Base-by-base conservation (phyloP, 768 basidiomycete genomes). In the Lactarius akahatsu region DNA sequence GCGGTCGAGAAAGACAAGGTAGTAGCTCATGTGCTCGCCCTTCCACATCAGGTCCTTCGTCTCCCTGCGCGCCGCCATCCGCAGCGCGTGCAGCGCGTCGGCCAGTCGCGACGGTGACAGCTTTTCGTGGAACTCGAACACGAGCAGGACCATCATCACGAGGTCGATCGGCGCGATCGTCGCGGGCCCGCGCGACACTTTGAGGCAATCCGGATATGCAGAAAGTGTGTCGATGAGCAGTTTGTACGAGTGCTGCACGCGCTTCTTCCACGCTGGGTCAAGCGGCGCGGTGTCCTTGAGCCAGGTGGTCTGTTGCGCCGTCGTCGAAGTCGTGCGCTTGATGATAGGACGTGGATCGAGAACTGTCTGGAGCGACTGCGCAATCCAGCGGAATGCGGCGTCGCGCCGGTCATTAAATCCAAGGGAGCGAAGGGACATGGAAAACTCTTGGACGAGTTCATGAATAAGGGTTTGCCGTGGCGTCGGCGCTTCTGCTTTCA, bases 321-420 rank as follows among this genome's bases (percentile, higher is more conserved):
- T 76, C 20, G 76, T 72, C 0, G 75, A 75, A 0, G 77, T 63
- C 11, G 74, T 72, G 16, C 59, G 67, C 1, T 72, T 68, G 47
- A 70, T 66, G n/a, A 71, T 69, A 3, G 79, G 77, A 61, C 76
- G 81, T 18, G 60, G 47, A 28, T 78, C 79, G n/a, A 82, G 78
- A 47, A 89, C 82, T 62, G 77, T 74, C 59, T 80, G 83, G 5
- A 89, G 74, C 0, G 84, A 78, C 41, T 87, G 85, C 0, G 85
- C 78, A 28, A 89, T 74, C 67, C 82, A 83, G 8, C 86, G 82
- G 71, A 85, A 89, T 69, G 87, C 86, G 11, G 77, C 78, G 0
- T 85, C 87, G 1, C 80, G 80, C 0, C 76, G 73, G 38, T 73
- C 74, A n/a, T 85, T 83, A 81, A 85, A 85, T 23, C 84, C 82